phyloP scores from a whole-genome alignment of 2,329 filamentous ascomycete species.

The Alternaria gaisen region DNA sequence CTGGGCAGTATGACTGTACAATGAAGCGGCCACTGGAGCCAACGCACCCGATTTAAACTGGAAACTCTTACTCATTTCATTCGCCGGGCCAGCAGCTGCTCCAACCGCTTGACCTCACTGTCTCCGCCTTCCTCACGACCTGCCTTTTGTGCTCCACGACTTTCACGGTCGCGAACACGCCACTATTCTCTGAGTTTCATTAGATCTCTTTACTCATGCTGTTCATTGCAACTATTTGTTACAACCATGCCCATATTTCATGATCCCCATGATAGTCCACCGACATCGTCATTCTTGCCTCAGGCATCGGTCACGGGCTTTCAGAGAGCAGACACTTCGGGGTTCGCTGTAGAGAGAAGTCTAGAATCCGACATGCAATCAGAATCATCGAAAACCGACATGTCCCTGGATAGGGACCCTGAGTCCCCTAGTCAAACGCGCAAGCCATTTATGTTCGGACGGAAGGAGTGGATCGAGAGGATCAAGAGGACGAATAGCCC shows the following conservation, averaged over 20 bases:
- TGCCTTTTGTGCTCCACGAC: constrained; percentile 31
- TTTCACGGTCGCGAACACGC: constrained; percentile 18
- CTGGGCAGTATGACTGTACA: constrained; percentile 24
- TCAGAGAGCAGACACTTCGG: constrained; percentile 27
- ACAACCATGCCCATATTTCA: constrained; percentile 52
- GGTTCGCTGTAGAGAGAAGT: constrained; percentile 14
- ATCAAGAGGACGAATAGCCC: constrained; percentile 82
- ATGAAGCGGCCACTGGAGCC: constrained; percentile 44
- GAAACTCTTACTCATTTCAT: constrained; percentile 40
- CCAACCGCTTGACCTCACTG: constrained; percentile 40
- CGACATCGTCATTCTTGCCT: constrained; percentile 28
- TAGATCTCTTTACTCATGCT: constrained; percentile 37
- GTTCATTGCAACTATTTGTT: constrained; percentile 23
- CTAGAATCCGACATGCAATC: constrained; percentile 19
- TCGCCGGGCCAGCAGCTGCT: constrained; percentile 44
- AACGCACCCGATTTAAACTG: constrained; percentile 42
- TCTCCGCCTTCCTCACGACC: constrained; percentile 32
- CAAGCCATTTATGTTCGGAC: constrained; percentile 58
- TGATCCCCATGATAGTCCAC: constrained; percentile 45
- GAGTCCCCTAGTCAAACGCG: constrained; percentile 31
- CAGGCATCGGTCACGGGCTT: constrained; percentile 23
- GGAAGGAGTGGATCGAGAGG: constrained; percentile 82
- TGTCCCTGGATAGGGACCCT: constrained; percentile 18
- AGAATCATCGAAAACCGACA: constrained; percentile 8
- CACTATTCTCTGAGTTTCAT: constrained; percentile 12